A percentile compares a stretch with the other conserved stretches of the same genome.
Conservation (phyloP, 345 rosid genomes). For the Crucihimalaya himalaica region DNA sequence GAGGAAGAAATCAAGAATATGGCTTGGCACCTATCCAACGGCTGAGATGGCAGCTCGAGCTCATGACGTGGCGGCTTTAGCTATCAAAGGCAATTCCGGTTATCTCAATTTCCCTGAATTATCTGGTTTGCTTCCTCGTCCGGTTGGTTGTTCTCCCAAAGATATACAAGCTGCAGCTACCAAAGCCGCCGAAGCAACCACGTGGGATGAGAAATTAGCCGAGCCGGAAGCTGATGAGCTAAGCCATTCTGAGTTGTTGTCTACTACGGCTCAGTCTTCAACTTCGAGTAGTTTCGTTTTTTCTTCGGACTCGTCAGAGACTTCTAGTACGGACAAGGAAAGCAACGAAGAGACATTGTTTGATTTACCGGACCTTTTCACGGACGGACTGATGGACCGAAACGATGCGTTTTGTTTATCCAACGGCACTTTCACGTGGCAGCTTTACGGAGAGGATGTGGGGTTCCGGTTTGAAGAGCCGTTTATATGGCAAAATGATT, state of each 20-base stretch:
- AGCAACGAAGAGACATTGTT: constrained; percentile 61
- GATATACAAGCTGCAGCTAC: constrained; percentile 90
- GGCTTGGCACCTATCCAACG: constrained; percentile 88
- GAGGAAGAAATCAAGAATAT: constrained; percentile 84
- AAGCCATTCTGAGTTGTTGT: constrained; percentile 33
- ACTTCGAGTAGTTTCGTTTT: constrained; percentile 33
- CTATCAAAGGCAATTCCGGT: constrained; percentile 74
- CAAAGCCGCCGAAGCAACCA: constrained; percentile 58
- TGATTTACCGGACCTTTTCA: constrained; percentile 84
- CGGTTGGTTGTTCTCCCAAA: constrained; percentile 60
- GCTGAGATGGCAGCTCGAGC: constrained; percentile 98
- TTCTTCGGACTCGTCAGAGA: constrained; percentile 43
- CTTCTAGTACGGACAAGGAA: constrained; percentile 38
- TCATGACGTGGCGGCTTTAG: constrained; percentile 82
- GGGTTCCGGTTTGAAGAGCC: constrained; percentile 64
- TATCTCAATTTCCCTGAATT: constrained; percentile 79
- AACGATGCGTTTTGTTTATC: constrained; percentile 43
- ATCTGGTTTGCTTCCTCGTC: constrained; percentile 65
- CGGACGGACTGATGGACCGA: constrained; percentile 40
- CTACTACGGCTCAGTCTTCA: constrained; percentile 27
- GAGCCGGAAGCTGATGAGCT: constrained; percentile 23
- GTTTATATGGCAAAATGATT: constrained; percentile 44
- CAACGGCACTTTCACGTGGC: constrained; percentile 60
- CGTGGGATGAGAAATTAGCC: constrained; percentile 22
- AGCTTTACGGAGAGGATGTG: constrained; percentile 51